These are phyloP conservation scores for Trametes coccinea DNA, from an alignment of 768 basidiomycete species.

Conservation along the genomic window DNA sequence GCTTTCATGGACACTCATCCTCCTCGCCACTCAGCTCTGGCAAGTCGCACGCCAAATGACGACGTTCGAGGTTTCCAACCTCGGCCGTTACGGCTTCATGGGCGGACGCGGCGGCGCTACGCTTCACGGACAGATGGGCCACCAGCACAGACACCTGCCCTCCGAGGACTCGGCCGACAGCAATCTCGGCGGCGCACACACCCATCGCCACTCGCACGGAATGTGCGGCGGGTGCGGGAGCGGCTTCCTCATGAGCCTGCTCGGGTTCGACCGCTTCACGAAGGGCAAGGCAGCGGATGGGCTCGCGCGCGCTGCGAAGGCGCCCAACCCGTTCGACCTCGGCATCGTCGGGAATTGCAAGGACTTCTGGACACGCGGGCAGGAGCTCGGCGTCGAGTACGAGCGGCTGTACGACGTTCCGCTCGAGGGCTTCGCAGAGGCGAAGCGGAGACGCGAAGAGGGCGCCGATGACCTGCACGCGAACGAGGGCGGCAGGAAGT, in stretches of 20 bases:
- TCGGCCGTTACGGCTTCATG: slow-evolving; percentile 96
- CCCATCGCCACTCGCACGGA: slow-evolving; percentile 42
- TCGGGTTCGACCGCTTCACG: slow-evolving; percentile 94
- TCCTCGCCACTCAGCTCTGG: slow-evolving; percentile 86
- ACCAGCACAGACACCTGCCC: slow-evolving; percentile 51
- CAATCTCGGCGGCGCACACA: slow-evolving; percentile 41
- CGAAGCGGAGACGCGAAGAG: slow-evolving; percentile 60
- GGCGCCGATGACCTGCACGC: slow-evolving; percentile 50
- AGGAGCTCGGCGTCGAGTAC: slow-evolving; percentile 88
- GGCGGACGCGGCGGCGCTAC: slow-evolving; percentile 81
- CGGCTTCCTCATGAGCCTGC: slow-evolving; percentile 83
- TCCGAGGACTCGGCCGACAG: slow-evolving; percentile 41
- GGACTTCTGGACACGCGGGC: slow-evolving; percentile 92
- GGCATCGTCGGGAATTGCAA: slow-evolving; percentile 78
- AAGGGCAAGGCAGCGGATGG: slow-evolving; percentile 88
- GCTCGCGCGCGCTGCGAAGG: slow-evolving; percentile 70
- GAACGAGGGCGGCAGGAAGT: slow-evolving; percentile 36
- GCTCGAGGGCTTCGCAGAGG: slow-evolving; percentile 77
- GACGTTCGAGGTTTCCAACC: slow-evolving; percentile 92
- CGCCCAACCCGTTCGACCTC: slow-evolving; percentile 90
- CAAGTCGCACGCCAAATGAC: slow-evolving; percentile 95
- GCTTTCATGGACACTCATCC: slow-evolving; percentile 90
- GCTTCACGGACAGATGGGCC: slow-evolving; percentile 75
- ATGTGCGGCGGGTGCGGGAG: slow-evolving; percentile 44
- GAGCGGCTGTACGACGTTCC: slow-evolving; percentile 89